These are phyloP conservation scores for Chrysanthemum lavandulifolium DNA, from an alignment of 129 eudicot species.

Conservation along the genomic window DNA sequence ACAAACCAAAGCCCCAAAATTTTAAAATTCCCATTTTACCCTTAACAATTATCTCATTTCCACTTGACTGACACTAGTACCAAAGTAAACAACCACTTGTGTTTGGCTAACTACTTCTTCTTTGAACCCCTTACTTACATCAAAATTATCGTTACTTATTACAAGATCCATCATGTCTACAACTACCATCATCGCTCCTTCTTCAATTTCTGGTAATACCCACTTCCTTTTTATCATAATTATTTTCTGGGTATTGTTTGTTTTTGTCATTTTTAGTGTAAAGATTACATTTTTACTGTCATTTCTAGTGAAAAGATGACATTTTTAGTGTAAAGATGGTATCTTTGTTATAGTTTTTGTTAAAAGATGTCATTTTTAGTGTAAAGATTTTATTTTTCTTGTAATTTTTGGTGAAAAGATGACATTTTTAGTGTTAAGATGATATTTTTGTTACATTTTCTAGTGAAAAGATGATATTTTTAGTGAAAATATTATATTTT, in stretches of 20 bases:
- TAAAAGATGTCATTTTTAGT: too few species aligned
- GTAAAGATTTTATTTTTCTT: too few species aligned
- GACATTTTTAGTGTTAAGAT: too few species aligned
- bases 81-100: conserved; percentile 6
- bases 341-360: too few species aligned
- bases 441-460: too few species aligned
- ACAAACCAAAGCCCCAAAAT: conserved; percentile 14
- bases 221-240: too few species aligned
- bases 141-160: conserved; percentile 10
- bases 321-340: neutral
- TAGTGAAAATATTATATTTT: too few species aligned
- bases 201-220: conserved; percentile 51
- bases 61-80: conserved; percentile 1
- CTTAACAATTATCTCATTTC: conserved; percentile 18
- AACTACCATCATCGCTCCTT: conserved; percentile 32
- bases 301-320: neutral
- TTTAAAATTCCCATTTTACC: conserved; percentile 23
- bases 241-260: neutral
- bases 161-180: conserved; percentile 44
- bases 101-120: conserved; percentile 21
- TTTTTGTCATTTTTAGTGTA: neutral
- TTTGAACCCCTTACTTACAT: conserved; percentile 18
- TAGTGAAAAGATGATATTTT: too few species aligned
- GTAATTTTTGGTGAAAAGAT: too few species aligned
- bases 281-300: neutral